These are phyloP conservation scores for Inga oerstediana DNA, from an alignment of 306 rosid genomes.

Conservation along the genomic window DNA sequence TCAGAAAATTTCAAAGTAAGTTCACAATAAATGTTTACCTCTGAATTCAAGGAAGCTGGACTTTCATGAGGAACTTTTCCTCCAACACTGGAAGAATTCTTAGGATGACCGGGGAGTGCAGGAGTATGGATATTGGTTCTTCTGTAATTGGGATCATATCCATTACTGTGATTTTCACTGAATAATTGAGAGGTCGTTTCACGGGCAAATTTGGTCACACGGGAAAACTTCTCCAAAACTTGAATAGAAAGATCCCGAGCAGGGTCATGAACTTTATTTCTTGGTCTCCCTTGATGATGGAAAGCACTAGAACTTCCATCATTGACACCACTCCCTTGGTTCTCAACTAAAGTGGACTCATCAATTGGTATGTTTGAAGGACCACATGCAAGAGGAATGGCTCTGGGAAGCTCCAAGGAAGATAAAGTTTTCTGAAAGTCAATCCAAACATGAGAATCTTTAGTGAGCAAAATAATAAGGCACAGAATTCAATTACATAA, in stretches of 20 bases:
- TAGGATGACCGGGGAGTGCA: neutral
- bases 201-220: constrained; percentile 73
- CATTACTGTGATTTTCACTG: constrained; percentile 52
- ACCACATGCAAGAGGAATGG: constrained; percentile 48
- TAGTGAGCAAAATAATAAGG: neutral
- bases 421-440: constrained; percentile 66
- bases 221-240: constrained; percentile 73
- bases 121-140: constrained; percentile 3
- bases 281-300: neutral
- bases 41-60: neutral
- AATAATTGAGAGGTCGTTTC: constrained; percentile 77
- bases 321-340: constrained; percentile 38
- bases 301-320: constrained; percentile 39
- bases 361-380: constrained; percentile 39
- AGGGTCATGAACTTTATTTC: constrained; percentile 34
- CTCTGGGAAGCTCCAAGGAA: constrained; percentile 70
- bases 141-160: neutral
- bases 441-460: constrained; percentile 41
- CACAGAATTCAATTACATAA: neutral
- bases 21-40: constrained; percentile 11
- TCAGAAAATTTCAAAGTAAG: constrained; percentile 10
- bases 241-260: constrained; percentile 73
- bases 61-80: neutral
- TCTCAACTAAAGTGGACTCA: constrained; percentile 39
- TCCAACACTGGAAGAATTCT: neutral